phyloP scores from a whole-genome alignment of 2,329 filamentous ascomycete genomes.

The Passalora sequoiae region DNA sequence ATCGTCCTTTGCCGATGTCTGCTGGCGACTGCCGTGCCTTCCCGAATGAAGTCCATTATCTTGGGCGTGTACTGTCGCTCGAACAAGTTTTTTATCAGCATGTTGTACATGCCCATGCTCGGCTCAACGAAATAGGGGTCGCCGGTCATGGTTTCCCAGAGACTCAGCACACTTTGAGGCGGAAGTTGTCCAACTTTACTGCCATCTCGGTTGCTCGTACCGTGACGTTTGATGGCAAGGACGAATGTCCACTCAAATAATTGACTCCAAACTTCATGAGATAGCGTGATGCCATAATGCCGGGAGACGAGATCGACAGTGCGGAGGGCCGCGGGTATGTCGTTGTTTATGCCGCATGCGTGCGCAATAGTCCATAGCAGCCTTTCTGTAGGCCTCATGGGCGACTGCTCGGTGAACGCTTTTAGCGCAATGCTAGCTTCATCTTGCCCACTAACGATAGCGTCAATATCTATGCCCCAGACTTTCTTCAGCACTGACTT shows the following conservation, averaged over 20 bases:
- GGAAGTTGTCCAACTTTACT: constrained; percentile 37
- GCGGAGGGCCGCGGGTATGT: constrained; percentile 54
- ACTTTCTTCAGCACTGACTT: constrained; percentile 47
- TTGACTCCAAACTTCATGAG: constrained; percentile 57
- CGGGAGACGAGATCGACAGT: constrained; percentile 59
- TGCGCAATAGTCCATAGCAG: constrained; percentile 65
- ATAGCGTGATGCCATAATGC: constrained; percentile 55
- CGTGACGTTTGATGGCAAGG: constrained; percentile 39
- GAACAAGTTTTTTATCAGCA: constrained; percentile 28
- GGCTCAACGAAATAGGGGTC: constrained; percentile 55
- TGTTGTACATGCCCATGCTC: constrained; percentile 52
- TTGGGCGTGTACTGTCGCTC: constrained; percentile 9
- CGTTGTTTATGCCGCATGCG: constrained; percentile 60
- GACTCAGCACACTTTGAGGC: constrained; percentile 42
- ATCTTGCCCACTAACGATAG: constrained; percentile 32
- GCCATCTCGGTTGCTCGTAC: constrained; percentile 26
- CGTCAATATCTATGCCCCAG: constrained; percentile 51
- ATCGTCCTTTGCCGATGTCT: background rate
- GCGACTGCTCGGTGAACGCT: constrained; percentile 45
- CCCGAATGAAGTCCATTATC: constrained; percentile 25
- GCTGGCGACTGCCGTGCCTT: constrained; percentile 16
- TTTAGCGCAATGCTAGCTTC: constrained; percentile 33
- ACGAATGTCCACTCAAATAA: constrained; percentile 64
- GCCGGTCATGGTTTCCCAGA: constrained; percentile 58
- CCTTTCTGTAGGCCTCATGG: constrained; percentile 53